Evolutionary conservation across 495 filamentous ascomycete species (phyloP).

Genomic region (Penicillium bialowiezense): DNA sequence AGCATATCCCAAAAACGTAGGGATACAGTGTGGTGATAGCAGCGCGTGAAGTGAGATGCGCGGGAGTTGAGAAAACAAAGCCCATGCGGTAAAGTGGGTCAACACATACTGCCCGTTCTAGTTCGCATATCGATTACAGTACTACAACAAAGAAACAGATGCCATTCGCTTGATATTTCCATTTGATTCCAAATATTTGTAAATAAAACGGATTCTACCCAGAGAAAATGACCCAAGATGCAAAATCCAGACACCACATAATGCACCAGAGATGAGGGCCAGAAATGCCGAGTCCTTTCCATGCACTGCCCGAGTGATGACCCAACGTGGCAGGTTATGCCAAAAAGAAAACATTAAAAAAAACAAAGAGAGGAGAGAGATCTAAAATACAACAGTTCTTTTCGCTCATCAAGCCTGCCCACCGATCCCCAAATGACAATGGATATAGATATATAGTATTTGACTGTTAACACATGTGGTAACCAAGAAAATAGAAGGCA

Average conservation of each 20-base stretch:
- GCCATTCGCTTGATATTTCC: background rate
- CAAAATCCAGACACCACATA: conserved; percentile 18
- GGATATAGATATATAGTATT: conserved; percentile 27
- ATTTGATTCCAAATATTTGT: background rate
- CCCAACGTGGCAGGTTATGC: conserved; percentile 15
- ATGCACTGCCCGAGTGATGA: conserved; percentile 32
- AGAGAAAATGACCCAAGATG: conserved; percentile 16
- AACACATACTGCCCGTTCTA: background rate
- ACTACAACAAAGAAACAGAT: no score
- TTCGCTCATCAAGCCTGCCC: conserved; percentile 35
- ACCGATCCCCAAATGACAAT: conserved; percentile 23
- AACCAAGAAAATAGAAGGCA: conserved; percentile 23
- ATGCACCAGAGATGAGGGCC: conserved; percentile 29
- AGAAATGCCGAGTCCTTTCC: conserved; percentile 36
- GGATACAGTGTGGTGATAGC: conserved; percentile 5
- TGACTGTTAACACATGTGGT: conserved; percentile 35
- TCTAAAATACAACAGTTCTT: conserved; percentile 33
- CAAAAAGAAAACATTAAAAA: conserved; percentile 16
- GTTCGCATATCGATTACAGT: no score
- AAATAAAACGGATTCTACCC: conserved; percentile 3
- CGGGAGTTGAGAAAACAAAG: conserved; percentile 29
- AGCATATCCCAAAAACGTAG: no score
- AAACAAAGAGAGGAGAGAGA: conserved; percentile 39
- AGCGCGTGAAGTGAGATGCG: conserved; percentile 3
- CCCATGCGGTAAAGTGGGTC: conserved; percentile 19